Percentiles rank a stretch among this genome's conserved stretches.
These are phyloP conservation scores for Mastigamoeba balamuthi DNA, from an alignment of 78 protist genomes.

Conservation along the genomic window DNA sequence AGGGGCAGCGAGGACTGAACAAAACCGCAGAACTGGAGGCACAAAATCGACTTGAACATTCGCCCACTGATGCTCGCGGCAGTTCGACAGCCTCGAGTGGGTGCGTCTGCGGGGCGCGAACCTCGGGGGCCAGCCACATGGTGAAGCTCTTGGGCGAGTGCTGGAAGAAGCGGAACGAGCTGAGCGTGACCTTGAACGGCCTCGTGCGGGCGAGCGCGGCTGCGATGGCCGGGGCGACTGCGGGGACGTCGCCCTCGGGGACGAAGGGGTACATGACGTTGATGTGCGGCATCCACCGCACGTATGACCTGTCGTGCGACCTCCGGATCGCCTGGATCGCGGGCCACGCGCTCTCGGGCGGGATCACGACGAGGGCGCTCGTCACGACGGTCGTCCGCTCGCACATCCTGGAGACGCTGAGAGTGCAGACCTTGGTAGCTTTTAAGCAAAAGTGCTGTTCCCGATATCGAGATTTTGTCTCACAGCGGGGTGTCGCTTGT, in stretches of 20 bases:
- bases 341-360: neutral
- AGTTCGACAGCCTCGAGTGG: no score
- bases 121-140: neutral
- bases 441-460: no score
- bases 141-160: neutral
- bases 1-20: no score
- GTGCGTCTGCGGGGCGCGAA: no score
- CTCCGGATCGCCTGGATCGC: neutral
- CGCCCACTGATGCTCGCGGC: no score
- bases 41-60: no score
- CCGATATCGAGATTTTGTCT: no score
- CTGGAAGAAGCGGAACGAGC: neutral
- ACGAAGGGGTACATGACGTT: conserved; percentile 3
- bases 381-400: no score
- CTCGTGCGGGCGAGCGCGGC: neutral
- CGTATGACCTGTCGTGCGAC: neutral
- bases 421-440: no score
- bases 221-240: neutral
- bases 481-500: no score
- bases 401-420: no score
- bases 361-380: conserved; percentile 1
- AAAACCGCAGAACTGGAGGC: no score
- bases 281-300: conserved; percentile 15
- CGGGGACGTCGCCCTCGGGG: neutral
- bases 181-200: neutral